Evolutionary conservation across 768 basidiomycete species (phyloP), one percentile per base, ranked within the genome.

Genomic region (Lactarius indigo): DNA sequence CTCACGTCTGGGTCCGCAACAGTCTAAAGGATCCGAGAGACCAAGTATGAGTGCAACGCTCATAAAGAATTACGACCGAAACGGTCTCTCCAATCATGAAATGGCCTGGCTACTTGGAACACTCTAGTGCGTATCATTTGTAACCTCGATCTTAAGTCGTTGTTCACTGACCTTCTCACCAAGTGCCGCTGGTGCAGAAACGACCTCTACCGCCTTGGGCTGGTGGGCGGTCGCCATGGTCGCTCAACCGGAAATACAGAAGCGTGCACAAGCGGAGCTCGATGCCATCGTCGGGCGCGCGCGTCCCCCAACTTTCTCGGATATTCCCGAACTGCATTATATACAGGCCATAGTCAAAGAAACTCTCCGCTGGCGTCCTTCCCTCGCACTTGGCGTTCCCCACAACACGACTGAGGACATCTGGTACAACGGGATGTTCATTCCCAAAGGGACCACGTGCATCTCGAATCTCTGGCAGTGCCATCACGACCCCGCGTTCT

Each of bases 401-500:
- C 64, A 58, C 44, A 44, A 20, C 54, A 47, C 64, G 63, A 58
- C 66, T 68, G 59, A 68, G 61, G 76, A 77, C 55, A 73, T 75
- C 57, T 68, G 50, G 52, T 78, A 76, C 57, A 67, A 70, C 39
- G 73, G 68, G 13, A 64, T 65, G 55, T 66, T 73, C 60, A 78
- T 80, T 18, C 78, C 79, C 1, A 75, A 72, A 44, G 78, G 76
- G 18, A 76, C 77, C 4, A 70, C 76, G 3, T 70, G 78, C 31
- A 57, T 76, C 30, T 68, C 70, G 9, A 77, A 77, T 59, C 35
- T 67, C 20, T 64, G 70, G 66, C 50, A 56, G 5, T 47, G 62
- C n/a, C 58, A 64, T 23, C 31, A 59, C 9, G 52, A 63, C 30
- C 31, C 64, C 13, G 33, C 58, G 15, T 13, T 58, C 15, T 71